Conservation (phyloP, 2,329 filamentous ascomycete genomes). For the Cryphonectria radicalis region DNA sequence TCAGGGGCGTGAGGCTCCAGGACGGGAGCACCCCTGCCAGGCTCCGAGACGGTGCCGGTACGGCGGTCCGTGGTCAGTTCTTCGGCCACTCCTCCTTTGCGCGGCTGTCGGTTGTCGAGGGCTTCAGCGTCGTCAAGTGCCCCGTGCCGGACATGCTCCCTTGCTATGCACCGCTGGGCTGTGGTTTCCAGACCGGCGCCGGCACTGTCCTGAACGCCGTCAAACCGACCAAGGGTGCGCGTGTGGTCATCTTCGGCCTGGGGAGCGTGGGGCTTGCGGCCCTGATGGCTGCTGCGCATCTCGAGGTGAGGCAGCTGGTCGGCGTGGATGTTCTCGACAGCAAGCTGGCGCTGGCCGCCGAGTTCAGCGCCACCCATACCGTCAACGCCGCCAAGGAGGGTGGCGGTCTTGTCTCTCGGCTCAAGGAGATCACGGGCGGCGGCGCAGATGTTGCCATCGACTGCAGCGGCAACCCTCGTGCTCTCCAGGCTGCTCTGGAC, state of each 20-base stretch:
- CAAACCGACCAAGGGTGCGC: slow-evolving; percentile 34
- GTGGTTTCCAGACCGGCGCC: slow-evolving; percentile 49
- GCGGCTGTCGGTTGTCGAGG: slow-evolving; percentile 34
- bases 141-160: slow-evolving; percentile 35
- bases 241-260: slow-evolving; percentile 43
- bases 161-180: slow-evolving; percentile 45
- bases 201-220: slow-evolving; percentile 46
- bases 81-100: slow-evolving; percentile 41
- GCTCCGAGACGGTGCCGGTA: slow-evolving; percentile 20
- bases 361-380: slow-evolving; percentile 49
- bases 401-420: slow-evolving; percentile 35
- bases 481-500: slow-evolving; percentile 39
- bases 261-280: slow-evolving; percentile 47
- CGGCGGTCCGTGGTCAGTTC: slow-evolving; percentile 36
- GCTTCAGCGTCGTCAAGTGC: slow-evolving; percentile 34
- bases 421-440: slow-evolving; percentile 37
- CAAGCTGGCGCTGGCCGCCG: slow-evolving; percentile 47
- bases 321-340: slow-evolving; percentile 49
- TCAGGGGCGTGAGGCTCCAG: slow-evolving; percentile 28
- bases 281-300: slow-evolving; percentile 43
- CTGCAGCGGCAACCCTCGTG: slow-evolving; percentile 36
- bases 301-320: slow-evolving; percentile 42
- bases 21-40: slow-evolving; percentile 30
- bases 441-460: slow-evolving; percentile 39
- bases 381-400: slow-evolving; percentile 40